Evolutionary conservation across 1,139 yeast genomes (phyloP).

Genomic region (Kluyveromyces marxianus): DNA sequence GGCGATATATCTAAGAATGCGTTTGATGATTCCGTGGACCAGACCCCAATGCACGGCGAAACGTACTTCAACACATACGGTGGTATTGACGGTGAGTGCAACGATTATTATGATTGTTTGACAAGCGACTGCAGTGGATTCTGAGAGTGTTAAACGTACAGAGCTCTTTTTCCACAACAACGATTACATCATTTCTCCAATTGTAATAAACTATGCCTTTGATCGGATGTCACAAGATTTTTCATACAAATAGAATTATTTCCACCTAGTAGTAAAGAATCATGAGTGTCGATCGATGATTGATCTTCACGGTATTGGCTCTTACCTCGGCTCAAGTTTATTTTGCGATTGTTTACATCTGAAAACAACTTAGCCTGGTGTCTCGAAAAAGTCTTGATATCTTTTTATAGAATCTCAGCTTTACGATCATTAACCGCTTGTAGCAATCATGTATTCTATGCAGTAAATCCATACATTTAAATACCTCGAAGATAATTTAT

Average conservation of each 20-base stretch:
- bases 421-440: neutral
- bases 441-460: neutral
- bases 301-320: neutral
- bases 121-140: conserved; percentile 1
- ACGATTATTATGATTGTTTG: neutral
- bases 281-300: neutral
- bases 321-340: conserved; percentile 1
- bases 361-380: conserved; percentile 1
- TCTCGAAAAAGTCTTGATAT: conserved; percentile 1
- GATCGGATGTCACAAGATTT: neutral
- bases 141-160: neutral
- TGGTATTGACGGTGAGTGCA: neutral
- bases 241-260: neutral
- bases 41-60: conserved; percentile 1
- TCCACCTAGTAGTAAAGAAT: neutral
- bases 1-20: conserved; percentile 1
- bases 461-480: neutral
- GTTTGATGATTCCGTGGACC: neutral
- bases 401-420: conserved; percentile 1
- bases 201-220: neutral
- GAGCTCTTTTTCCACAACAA: neutral
- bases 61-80: conserved; percentile 2
- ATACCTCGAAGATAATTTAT: neutral
- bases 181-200: conserved; percentile 1
- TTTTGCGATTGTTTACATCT: neutral